phyloP scores from a whole-genome alignment of 306 rosid genomes.

The Cucumis cinereus region DNA sequence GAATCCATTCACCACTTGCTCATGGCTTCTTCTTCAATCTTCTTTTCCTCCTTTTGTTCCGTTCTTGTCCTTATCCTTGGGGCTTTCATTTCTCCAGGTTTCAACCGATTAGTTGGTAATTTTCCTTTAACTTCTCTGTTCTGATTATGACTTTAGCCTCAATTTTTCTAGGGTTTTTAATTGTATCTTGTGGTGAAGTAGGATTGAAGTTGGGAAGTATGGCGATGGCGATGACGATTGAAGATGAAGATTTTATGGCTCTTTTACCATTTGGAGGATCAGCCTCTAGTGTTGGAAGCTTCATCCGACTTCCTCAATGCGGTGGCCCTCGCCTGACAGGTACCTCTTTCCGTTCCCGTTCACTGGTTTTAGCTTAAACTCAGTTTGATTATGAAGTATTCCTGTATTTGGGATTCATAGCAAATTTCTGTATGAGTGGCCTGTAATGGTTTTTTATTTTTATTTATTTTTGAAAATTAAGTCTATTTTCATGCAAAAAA shows the following conservation, averaged over 20 bases:
- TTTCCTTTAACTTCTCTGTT: too few relatives aligned
- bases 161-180: not conserved
- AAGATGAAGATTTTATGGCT: not conserved
- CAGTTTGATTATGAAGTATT: not conserved
- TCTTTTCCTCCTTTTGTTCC: not conserved
- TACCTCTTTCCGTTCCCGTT: not conserved
- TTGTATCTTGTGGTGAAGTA: not conserved
- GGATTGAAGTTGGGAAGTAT: not conserved
- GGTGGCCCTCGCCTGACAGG: not conserved
- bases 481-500: too few relatives aligned
- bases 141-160: not conserved
- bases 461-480: too few relatives aligned
- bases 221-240: not conserved
- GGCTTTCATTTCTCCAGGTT: not conserved
- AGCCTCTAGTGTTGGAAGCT: not conserved
- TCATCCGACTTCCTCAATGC: constrained; percentile 1
- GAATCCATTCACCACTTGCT: too few relatives aligned
- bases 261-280: constrained; percentile 6
- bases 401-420: not conserved
- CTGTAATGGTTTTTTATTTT: too few relatives aligned
- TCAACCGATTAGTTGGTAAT: not conserved
- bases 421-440: not conserved
- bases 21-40: constrained; percentile 6
- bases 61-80: not conserved
- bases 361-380: not conserved